phyloP scores from a whole-genome alignment of 352 stramenopile genomes.

The Globisporangium ultimum region DNA sequence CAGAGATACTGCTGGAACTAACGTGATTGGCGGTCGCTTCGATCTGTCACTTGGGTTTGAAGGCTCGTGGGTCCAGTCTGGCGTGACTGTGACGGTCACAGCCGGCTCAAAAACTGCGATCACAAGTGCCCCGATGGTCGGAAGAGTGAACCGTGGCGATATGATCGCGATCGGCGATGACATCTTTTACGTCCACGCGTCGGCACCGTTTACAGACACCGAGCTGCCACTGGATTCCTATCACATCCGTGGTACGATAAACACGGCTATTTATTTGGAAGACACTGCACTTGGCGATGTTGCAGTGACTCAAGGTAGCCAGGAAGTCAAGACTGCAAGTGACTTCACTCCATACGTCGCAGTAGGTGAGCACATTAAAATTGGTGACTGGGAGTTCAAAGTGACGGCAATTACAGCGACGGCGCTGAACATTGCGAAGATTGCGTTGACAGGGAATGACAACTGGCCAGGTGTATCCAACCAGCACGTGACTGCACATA shows the following conservation, averaged over 20 bases:
- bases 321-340: conserved; percentile 32
- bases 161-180: conserved; percentile 48
- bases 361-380: conserved; percentile 51
- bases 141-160: conserved; percentile 67
- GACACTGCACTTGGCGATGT: conserved; percentile 72
- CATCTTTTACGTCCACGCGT: conserved; percentile 58
- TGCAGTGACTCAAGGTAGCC: conserved; percentile 31
- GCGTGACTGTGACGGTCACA: conserved; percentile 32
- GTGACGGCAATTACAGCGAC: conserved; percentile 27
- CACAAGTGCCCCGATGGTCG: conserved; percentile 50
- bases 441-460: conserved; percentile 14
- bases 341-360: conserved; percentile 38
- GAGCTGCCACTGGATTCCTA: conserved; percentile 67
- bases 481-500: conserved; percentile 59
- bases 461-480: conserved; percentile 36
- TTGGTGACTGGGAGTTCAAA: conserved; percentile 44
- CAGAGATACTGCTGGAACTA: conserved; percentile 20
- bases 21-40: conserved; percentile 54
- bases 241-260: conserved; percentile 43
- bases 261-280: conserved; percentile 31
- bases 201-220: conserved; percentile 66
- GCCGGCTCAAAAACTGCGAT: conserved; percentile 48
- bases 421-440: conserved; percentile 33
- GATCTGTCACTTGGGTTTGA: conserved; percentile 75
- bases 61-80: conserved; percentile 40